phyloP scores from a whole-genome alignment of 2,329 filamentous ascomycete species.

The Trichoderma aggressivum region DNA sequence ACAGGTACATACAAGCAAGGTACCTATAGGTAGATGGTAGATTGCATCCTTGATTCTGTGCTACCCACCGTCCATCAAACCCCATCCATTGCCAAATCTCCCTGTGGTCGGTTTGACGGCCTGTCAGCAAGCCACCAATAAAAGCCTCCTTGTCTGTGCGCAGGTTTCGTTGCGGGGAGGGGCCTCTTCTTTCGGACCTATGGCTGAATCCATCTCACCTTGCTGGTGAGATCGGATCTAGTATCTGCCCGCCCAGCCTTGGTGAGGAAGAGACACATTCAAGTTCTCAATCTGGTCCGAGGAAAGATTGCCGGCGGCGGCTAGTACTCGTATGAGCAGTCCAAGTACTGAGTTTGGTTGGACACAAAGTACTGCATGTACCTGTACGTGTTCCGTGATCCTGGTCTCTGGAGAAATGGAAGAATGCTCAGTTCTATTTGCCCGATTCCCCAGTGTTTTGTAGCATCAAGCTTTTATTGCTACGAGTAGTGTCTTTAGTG shows the following conservation, averaged over 20 bases:
- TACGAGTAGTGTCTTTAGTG: not conserved
- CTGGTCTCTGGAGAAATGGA: not conserved
- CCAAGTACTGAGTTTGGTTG: not conserved
- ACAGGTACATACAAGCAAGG: too few relatives aligned
- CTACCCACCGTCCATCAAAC: not conserved
- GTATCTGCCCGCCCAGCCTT: not conserved
- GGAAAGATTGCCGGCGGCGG: not conserved
- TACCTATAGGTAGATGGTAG: too few relatives aligned
- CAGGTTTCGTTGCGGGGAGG: not conserved
- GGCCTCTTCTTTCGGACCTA: not conserved
- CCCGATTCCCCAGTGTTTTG: not conserved
- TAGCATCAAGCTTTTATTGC: not conserved
- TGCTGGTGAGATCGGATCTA: not conserved
- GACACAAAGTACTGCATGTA: not conserved
- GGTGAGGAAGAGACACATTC: not conserved
- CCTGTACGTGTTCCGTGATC: not conserved
- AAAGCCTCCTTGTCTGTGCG: not conserved
- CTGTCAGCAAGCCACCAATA: constrained; percentile 11
- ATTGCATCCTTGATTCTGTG: not conserved
- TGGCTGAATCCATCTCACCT: not conserved
- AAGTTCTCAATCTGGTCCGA: not conserved
- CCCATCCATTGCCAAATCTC: not conserved
- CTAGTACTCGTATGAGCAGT: not conserved
- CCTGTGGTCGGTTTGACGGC: not conserved
- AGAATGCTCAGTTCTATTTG: not conserved